A percentile compares a stretch with the other conserved stretches of the same genome.
Evolutionary conservation across 2,329 filamentous ascomycete genomes (phyloP).

Genomic region (Pyricularia sp.): DNA sequence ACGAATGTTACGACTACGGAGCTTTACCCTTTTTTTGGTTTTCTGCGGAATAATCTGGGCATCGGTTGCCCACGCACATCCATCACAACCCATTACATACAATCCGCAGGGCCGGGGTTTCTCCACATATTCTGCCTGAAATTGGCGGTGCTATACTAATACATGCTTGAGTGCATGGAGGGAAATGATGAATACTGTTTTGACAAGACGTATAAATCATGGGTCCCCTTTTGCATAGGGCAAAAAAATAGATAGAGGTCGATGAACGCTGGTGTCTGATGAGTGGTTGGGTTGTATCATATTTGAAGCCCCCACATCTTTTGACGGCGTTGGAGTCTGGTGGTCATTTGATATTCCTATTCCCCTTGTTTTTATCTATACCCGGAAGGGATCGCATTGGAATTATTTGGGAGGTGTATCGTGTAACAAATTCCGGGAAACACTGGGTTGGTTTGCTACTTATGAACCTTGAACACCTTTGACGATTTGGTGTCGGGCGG

Average conservation of each 20-base stretch:
- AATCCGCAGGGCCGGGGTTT: not conserved
- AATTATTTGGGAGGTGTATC: not conserved
- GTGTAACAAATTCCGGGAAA: not conserved
- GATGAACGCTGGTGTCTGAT: not conserved
- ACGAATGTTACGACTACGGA: conserved; percentile 4
- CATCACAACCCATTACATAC: not conserved
- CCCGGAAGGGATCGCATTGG: not conserved
- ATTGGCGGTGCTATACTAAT: conserved; percentile 4
- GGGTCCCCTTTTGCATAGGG: not conserved
- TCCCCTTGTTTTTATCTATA: conserved; percentile 1
- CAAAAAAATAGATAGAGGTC: conserved; percentile 1
- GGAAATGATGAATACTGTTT: not conserved
- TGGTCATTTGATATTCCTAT: conserved; percentile 1
- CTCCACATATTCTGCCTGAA: conserved; percentile 1
- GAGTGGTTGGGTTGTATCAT: not conserved
- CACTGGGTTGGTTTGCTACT: not conserved
- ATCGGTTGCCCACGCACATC: not conserved
- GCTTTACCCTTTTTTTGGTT: not conserved
- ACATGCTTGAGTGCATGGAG: not conserved
- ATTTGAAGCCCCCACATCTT: not conserved
- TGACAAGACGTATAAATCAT: not conserved
- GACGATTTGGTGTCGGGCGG: not conserved
- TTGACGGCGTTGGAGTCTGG: conserved; percentile 1
- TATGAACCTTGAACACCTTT: not conserved
- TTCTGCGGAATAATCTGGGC: not conserved